Evolutionary conservation across 768 basidiomycete species (phyloP), one percentile per base, ranked within the genome.

Genomic region (Boletus huronensis): DNA sequence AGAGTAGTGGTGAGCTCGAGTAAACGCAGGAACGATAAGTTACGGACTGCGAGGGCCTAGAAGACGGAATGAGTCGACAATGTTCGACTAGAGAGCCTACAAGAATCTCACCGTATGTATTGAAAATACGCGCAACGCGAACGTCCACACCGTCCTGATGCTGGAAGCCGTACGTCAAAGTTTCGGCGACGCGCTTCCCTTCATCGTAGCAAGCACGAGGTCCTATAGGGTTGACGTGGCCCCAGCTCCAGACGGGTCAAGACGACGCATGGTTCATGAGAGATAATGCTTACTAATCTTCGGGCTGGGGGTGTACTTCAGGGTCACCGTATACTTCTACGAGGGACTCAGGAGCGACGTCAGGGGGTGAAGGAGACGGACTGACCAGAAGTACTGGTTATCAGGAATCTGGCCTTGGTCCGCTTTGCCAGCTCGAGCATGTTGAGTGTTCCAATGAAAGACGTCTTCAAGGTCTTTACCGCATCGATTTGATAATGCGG

Each of bases 201-300:
- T 99, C 97, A 67, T 99, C 97, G 69, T 99, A 99, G 74, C 97
- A 99, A n/a, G 96, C 95, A 58, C 97, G 90, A 55, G 92, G 91
- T 23, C 97, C 97, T 63, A 95, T 97, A 40, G 94, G 94, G 78
- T 99, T 99, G 67, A 99, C 97, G 72, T 98, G 87, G 44, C 94
- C 95, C 94, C 94, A 97, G 72, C 92, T 93, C 53, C 50, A 53
- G 44, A 57, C 36, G 43, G 48, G 59, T 58, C 55, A 61, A 25
- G 54, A 66, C 8, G 59, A 61, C 34, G 59, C 35, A 40, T 39
- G 19, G 8, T 35, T 45, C 14, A 32, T 6, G 41, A 38, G 1
- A 42, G 14, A 38, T 8, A 26, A 49, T 8, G 74, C 89, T 74
- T 66, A 94, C 92, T 96, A 96, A 67, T 97, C 93, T 72, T 98